phyloP scores from a whole-genome alignment of 805 yeast genomes.

The Hanseniaspora guilliermondii region DNA sequence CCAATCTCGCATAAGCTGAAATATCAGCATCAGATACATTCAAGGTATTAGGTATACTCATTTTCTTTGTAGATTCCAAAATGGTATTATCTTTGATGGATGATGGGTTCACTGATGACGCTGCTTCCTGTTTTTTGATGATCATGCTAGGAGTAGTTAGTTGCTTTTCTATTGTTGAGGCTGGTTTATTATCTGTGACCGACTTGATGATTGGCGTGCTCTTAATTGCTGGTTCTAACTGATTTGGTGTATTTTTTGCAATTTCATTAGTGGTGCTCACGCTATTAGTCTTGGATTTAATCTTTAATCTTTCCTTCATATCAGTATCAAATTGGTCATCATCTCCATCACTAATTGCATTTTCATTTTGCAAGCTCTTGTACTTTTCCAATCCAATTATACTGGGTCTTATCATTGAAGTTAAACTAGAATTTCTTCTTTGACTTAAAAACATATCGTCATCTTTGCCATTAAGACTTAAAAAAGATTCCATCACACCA shows the following conservation, averaged over 20 bases:
- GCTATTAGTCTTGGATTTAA: constrained; percentile 1
- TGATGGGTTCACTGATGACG: constrained; percentile 6
- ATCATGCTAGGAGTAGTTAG: constrained; percentile 8
- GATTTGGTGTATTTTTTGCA: not conserved
- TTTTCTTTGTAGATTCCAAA: constrained; percentile 5
- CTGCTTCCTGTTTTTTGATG: constrained; percentile 2
- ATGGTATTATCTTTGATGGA: constrained; percentile 5
- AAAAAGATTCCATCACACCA: constrained; percentile 16
- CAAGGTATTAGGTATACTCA: not conserved
- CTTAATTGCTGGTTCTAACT: not conserved
- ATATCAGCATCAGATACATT: constrained; percentile 25
- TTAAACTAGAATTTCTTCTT: constrained; percentile 17
- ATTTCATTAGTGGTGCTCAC: constrained; percentile 1
- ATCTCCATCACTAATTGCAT: constrained; percentile 13
- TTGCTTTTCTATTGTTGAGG: not conserved
- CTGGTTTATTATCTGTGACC: not conserved
- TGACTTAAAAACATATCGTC: constrained; percentile 22
- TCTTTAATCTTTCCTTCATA: not conserved
- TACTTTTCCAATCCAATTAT: not conserved
- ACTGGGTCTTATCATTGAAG: constrained; percentile 10
- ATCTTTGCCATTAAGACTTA: constrained; percentile 25
- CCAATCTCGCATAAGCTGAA: constrained; percentile 55
- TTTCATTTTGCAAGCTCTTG: constrained; percentile 10
- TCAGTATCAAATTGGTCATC: constrained; percentile 13
- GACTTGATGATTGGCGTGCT: not conserved